Evolutionary conservation across 768 basidiomycete species (phyloP), one percentile per base, ranked within the genome.

Genomic region (Calvatia gigantea): DNA sequence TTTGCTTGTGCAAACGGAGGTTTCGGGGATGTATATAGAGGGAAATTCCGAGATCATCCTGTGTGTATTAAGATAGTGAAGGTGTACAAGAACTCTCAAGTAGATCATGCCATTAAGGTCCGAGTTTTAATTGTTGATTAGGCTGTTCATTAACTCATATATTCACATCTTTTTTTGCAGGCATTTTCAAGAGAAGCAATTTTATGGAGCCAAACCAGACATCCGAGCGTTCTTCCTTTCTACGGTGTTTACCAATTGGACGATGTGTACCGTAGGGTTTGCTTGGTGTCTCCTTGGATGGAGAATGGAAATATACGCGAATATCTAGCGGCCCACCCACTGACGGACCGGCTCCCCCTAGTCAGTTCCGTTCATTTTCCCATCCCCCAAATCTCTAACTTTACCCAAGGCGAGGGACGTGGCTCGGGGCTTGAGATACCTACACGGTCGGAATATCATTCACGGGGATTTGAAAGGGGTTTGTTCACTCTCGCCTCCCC

Each of bases 401-500:
- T 17, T 19, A 12, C 17, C 9, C 19, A 42, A 73, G 72, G 47
- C 69, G 12, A 59, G 59, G n/a, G 73, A 70, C 49, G 61, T 73
- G 1, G 67, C 65, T 2, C 53, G 57, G 1, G 73, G 71, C 2
- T 52, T 73, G 3, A 56, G 56, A 1, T 72, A 72, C 58, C 58
- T 74, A 12, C 73, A 73, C 48, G 59, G 59, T 15, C 57, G 63
- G 39, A 60, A 64, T 3, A 66, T 79, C 33, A 65, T 77, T 9
- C 78, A 76, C 43, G 76, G 77, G 1, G 77, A 80, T 42, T 64
- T 79, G 33, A 62, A 62, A 58, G 63, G 61, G 25, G 63, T 64
- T 43, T 15, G 59, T 19, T 4, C 19, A 11, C 5, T 6, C 7
- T 6, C 23, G 3, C 45, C 17, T 8, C 23, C 28, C 25, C 2